Evolutionary conservation across 257 asterid species (phyloP).

Genomic region (Salvia miltiorrhiza): DNA sequence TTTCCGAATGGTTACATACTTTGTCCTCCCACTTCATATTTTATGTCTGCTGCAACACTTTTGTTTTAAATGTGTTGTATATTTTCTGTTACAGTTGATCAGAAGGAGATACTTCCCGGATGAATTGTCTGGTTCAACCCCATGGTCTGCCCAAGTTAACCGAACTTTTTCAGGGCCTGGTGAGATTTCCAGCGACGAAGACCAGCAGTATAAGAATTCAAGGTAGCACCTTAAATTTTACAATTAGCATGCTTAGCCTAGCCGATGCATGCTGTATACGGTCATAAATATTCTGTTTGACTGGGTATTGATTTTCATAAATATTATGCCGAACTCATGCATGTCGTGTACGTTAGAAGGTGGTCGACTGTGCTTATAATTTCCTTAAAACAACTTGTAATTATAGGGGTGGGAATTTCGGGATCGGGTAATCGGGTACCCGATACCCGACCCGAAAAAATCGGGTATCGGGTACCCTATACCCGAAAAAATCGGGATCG

Average conservation of each 20-base stretch:
- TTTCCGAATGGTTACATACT: constrained; percentile 66
- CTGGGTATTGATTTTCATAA: too few species aligned
- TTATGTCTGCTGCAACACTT: neutral
- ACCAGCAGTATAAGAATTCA: constrained; percentile 49
- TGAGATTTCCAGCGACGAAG: constrained; percentile 80
- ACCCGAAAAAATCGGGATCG: too few species aligned
- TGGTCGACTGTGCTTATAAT: too few species aligned
- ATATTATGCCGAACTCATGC: neutral
- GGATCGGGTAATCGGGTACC: too few species aligned
- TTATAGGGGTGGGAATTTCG: too few species aligned
- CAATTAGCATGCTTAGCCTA: neutral
- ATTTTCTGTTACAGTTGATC: constrained; percentile 55
- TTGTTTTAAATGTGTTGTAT: constrained; percentile 22
- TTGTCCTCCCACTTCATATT: constrained; percentile 5
- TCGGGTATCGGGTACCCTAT: too few species aligned
- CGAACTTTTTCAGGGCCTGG: constrained; percentile 42
- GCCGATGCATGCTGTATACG: neutral
- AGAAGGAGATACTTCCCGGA: constrained; percentile 98
- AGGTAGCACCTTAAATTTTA: constrained; percentile 33
- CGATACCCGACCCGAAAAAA: too few species aligned
- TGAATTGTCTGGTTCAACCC: constrained; percentile 66
- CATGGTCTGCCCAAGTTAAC: constrained; percentile 61
- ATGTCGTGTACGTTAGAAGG: too few species aligned
- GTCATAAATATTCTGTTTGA: neutral
- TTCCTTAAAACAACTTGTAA: too few species aligned